Conservation (phyloP, 257 asterid genomes). For the Capsicum rhomboideum region DNA sequence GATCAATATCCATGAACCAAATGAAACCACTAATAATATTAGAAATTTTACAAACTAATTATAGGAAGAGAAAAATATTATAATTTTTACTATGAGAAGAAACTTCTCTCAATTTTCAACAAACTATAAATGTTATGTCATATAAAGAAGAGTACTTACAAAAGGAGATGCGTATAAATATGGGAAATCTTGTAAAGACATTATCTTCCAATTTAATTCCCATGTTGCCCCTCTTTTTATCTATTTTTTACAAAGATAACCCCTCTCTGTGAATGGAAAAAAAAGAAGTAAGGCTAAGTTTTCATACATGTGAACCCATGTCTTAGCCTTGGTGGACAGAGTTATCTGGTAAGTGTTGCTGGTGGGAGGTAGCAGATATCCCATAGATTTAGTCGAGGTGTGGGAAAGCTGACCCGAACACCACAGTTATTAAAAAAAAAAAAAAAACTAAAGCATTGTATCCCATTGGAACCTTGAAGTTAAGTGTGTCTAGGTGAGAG, state of each 20-base stretch:
- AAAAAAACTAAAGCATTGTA: neutral
- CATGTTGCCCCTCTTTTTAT: slow-evolving; percentile 17
- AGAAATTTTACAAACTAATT: neutral
- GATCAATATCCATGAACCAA: slow-evolving; percentile 84
- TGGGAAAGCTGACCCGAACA: too few relatives aligned
- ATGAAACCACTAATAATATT: slow-evolving; percentile 16
- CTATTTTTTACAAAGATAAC: slow-evolving; percentile 19
- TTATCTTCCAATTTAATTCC: slow-evolving; percentile 15
- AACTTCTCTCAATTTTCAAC: neutral
- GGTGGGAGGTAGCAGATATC: too few relatives aligned
- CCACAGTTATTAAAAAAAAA: too few relatives aligned
- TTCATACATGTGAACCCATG: neutral
- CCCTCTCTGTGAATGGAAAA: neutral
- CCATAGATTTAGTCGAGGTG: too few relatives aligned
- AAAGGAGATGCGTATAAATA: slow-evolving; percentile 15
- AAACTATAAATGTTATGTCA: neutral
- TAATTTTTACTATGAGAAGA: slow-evolving; percentile 2
- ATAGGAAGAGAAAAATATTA: neutral
- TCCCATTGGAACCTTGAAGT: neutral
- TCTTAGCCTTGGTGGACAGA: too few relatives aligned
- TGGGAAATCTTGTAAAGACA: slow-evolving; percentile 28
- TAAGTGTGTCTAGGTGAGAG: neutral
- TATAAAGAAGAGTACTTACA: neutral
- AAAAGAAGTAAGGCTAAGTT: neutral
- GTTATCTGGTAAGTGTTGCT: too few relatives aligned